These are phyloP conservation scores for Starmerella vaccinii DNA, from an alignment of 805 yeast genomes.

Conservation along the genomic window DNA sequence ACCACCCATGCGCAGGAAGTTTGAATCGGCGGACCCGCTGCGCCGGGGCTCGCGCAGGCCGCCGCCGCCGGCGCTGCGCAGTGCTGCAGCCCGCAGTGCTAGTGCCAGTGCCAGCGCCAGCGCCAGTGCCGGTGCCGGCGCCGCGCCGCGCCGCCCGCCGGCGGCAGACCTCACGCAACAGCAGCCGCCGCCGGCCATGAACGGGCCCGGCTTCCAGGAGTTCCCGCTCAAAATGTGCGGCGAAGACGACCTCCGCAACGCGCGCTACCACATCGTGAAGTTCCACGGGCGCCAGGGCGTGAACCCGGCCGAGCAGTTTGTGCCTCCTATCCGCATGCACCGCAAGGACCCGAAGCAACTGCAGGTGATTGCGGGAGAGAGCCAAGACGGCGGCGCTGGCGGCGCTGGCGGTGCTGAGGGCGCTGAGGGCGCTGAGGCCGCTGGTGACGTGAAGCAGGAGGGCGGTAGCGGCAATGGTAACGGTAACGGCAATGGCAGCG, in stretches of 20 bases:
- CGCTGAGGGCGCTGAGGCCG: no score
- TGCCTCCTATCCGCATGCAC: slow-evolving; percentile 75
- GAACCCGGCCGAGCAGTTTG: slow-evolving; percentile 61
- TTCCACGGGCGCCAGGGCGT: slow-evolving; percentile 66
- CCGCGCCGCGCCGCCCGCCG: slow-evolving; percentile 9
- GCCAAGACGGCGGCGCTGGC: slow-evolving; percentile 18
- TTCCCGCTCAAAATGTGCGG: slow-evolving; percentile 65
- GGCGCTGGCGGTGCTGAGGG: slow-evolving; percentile 16
- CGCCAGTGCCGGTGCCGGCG: no score
- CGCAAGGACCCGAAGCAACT: slow-evolving; percentile 87
- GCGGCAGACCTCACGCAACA: slow-evolving; percentile 16
- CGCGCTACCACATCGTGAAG: slow-evolving; percentile 69
- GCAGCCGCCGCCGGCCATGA: slow-evolving; percentile 10
- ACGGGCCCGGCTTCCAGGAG: slow-evolving; percentile 28
- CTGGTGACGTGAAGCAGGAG: slow-evolving; percentile 7
- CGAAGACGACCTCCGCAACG: slow-evolving; percentile 56
- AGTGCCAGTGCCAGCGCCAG: no score
- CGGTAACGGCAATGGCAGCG: neutral
- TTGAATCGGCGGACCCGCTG: slow-evolving; percentile 25
- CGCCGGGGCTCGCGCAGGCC: slow-evolving; percentile 22
- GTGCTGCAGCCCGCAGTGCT: slow-evolving; percentile 9
- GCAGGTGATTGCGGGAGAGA: slow-evolving; percentile 56
- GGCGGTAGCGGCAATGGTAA: neutral
- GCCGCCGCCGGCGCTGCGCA: slow-evolving; percentile 13
- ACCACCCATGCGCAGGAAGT: slow-evolving; percentile 15